Conservation (phyloP, 345 rosid genomes). For the Turritis glabra region DNA sequence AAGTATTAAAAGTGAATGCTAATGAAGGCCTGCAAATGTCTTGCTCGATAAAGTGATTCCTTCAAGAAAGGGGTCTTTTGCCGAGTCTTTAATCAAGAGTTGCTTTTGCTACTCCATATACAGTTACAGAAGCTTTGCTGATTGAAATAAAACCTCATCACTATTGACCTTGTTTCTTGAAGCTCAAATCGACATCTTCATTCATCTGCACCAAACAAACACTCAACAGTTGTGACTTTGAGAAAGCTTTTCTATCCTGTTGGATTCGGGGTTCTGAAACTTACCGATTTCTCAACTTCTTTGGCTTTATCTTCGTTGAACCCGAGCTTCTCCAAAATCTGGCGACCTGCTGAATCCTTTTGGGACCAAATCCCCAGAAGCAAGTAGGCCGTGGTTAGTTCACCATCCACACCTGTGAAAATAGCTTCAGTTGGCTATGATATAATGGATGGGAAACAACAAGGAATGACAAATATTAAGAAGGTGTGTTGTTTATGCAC, state of each 20-base stretch:
- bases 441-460: conserved; percentile 16
- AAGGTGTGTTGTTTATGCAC: conserved; percentile 13
- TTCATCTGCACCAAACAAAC: conserved; percentile 56
- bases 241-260: neutral
- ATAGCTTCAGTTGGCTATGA: conserved; percentile 20
- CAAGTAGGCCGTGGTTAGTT: conserved; percentile 70
- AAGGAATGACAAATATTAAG: neutral
- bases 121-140: conserved; percentile 23
- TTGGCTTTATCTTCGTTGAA: conserved; percentile 82
- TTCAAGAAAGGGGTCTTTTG: conserved; percentile 1
- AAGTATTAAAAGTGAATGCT: neutral
- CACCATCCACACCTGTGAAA: conserved; percentile 64
- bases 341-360: conserved; percentile 76
- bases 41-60: neutral
- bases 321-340: conserved; percentile 60
- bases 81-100: conserved; percentile 26
- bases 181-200: conserved; percentile 51
- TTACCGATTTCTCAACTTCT: conserved; percentile 66
- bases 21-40: conserved; percentile 3
- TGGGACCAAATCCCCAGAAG: conserved; percentile 87
- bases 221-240: conserved; percentile 5
- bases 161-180: conserved; percentile 42
- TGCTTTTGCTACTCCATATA: conserved; percentile 28
- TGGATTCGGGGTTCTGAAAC: conserved; percentile 25
- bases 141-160: neutral